These are phyloP conservation scores for Xylariaceae sp. DNA, from an alignment of 2,329 filamentous ascomycete species.

Conservation along the genomic window DNA sequence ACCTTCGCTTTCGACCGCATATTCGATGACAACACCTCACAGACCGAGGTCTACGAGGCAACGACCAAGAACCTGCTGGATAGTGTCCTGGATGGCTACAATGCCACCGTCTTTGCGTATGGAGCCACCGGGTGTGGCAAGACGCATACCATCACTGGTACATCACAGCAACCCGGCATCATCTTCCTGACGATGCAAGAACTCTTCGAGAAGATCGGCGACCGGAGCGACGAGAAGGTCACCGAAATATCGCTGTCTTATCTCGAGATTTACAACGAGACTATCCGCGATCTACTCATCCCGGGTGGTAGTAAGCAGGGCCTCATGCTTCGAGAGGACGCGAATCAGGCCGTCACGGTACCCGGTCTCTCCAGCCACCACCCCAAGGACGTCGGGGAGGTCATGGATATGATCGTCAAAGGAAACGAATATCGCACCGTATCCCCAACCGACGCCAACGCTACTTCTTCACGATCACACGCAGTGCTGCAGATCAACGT, in stretches of 20 bases:
- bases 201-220: constrained; percentile 92
- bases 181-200: constrained; percentile 99
- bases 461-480: constrained; percentile 94
- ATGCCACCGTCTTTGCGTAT: constrained; percentile 97
- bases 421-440: constrained; percentile 95
- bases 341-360: constrained; percentile 88
- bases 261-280: constrained; percentile 98
- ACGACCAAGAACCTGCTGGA: constrained; percentile 89
- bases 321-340: constrained; percentile 90
- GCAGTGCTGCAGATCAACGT: constrained; percentile 97
- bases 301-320: constrained; percentile 77
- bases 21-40: constrained; percentile 91
- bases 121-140: constrained; percentile 97
- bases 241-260: constrained; percentile 93
- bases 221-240: constrained; percentile 77
- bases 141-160: constrained; percentile 95
- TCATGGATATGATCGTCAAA: constrained; percentile 98
- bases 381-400: constrained; percentile 86
- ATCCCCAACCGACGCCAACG: constrained; percentile 94
- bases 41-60: constrained; percentile 90
- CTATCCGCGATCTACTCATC: constrained; percentile 90
- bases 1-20: constrained; percentile 96
- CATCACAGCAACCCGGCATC: constrained; percentile 87
- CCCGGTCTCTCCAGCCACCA: constrained; percentile 86
- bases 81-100: constrained; percentile 94